Conservation (phyloP, 225 moss, liverwort and hornwort species). For the Lunularia cruciata region DNA sequence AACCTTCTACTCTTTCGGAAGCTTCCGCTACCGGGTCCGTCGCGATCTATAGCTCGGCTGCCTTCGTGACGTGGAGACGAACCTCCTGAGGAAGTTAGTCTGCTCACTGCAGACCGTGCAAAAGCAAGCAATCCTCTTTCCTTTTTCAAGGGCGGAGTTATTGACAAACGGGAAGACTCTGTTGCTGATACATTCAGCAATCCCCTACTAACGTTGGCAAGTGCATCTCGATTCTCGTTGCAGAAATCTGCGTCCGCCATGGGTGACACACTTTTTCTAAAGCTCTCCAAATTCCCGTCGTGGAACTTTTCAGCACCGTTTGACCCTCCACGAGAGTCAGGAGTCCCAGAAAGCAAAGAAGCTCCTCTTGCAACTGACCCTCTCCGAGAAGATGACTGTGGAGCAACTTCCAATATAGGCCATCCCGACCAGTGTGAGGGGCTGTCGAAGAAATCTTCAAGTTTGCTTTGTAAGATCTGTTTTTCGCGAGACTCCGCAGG, state of each 20-base stretch:
- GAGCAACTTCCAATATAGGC: constrained; percentile 56
- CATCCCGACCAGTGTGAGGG: constrained; percentile 58
- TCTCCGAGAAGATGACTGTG: constrained; percentile 3
- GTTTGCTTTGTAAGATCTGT: constrained; percentile 30
- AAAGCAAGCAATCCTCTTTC: constrained; percentile 53
- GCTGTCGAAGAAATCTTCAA: constrained; percentile 49
- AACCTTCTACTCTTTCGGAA: constrained; percentile 26
- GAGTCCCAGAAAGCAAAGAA: background rate
- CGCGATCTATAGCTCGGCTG: constrained; percentile 28
- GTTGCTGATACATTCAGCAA: constrained; percentile 32
- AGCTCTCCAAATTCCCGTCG: constrained; percentile 3
- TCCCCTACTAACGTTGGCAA: constrained; percentile 30
- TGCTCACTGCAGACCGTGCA: constrained; percentile 59
- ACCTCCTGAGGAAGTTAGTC: constrained; percentile 51
- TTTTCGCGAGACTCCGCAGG: background rate
- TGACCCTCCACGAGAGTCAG: background rate
- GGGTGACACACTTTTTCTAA: constrained; percentile 10
- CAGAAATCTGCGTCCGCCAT: constrained; percentile 1
- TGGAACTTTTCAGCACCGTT: background rate
- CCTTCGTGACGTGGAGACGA: constrained; percentile 47
- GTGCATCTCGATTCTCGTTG: constrained; percentile 33
- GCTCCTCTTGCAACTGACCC: constrained; percentile 29
- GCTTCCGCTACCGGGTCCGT: constrained; percentile 11
- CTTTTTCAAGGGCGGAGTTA: constrained; percentile 41
- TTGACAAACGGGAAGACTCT: constrained; percentile 24